Evolutionary conservation across 108 stramenopile species (phyloP).

Genomic region (Schizochytrium sp.): DNA sequence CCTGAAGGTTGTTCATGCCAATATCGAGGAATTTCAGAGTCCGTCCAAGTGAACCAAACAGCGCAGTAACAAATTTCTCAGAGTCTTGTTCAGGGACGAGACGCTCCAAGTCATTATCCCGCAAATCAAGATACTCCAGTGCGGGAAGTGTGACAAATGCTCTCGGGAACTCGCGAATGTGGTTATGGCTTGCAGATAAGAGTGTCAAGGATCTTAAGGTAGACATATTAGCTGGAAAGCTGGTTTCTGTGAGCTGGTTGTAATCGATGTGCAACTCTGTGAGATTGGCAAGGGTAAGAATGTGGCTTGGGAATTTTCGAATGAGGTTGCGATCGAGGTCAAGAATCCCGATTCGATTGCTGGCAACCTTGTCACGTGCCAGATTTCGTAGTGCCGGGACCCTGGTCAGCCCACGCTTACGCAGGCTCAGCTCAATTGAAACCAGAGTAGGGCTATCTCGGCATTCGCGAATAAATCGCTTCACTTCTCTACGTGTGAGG

Average conservation of each 20-base stretch:
- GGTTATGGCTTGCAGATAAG: conserved; percentile 43
- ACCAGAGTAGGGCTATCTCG: not conserved
- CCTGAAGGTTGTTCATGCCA: conserved; percentile 41
- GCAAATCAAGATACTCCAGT: conserved; percentile 23
- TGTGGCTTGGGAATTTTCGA: not conserved
- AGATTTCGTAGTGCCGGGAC: not conserved
- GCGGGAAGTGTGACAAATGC: not conserved
- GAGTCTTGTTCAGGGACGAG: conserved; percentile 16
- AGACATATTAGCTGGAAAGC: conserved; percentile 4
- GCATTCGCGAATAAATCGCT: not conserved
- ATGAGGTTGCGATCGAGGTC: not conserved
- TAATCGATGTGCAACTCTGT: conserved; percentile 21
- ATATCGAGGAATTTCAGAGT: conserved; percentile 29
- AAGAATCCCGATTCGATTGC: conserved; percentile 25
- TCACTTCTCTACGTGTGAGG: not conserved
- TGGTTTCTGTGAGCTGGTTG: conserved; percentile 46
- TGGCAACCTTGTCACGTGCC: not conserved
- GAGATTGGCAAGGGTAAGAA: not conserved
- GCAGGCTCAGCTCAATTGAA: conserved; percentile 43
- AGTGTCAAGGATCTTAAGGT: not conserved
- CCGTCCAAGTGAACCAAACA: not conserved
- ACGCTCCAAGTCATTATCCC: conserved; percentile 47
- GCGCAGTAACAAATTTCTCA: not conserved
- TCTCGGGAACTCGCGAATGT: conserved; percentile 41
- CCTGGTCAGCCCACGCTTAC: not conserved